Percentiles rank a stretch among this genome's conserved stretches.
phyloP scores from a whole-genome alignment of 768 basidiomycete genomes.

The Boletus reticulatus region DNA sequence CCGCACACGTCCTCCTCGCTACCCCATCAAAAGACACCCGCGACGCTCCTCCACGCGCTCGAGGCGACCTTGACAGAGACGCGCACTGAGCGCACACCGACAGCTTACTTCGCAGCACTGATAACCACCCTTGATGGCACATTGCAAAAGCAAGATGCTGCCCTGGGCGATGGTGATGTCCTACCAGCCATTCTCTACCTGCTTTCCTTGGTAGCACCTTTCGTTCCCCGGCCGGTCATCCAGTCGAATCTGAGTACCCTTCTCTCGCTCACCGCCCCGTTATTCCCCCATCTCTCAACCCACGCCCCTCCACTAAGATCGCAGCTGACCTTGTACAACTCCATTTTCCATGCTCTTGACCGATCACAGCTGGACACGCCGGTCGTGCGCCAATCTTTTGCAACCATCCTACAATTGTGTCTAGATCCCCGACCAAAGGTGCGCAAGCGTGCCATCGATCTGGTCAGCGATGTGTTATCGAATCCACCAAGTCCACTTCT shows the following conservation, averaged over 20 bases:
- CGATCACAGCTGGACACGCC: constrained; percentile 64
- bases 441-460: constrained; percentile 84
- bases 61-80: constrained; percentile 79
- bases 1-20: constrained; percentile 79
- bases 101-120: constrained; percentile 94
- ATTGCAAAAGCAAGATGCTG: constrained; percentile 54
- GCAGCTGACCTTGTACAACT: constrained; percentile 73
- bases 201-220: constrained; percentile 31
- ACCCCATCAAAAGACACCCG: constrained; percentile 88
- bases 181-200: constrained; percentile 34
- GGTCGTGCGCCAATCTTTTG: constrained; percentile 78
- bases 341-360: constrained; percentile 69
- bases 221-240: constrained; percentile 78
- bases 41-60: constrained; percentile 78
- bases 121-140: constrained; percentile 81
- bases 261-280: constrained; percentile 69
- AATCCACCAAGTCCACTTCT: constrained; percentile 74
- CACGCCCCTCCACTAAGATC: constrained; percentile 85
- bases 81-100: constrained; percentile 63
- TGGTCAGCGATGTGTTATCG: constrained; percentile 72
- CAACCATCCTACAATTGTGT: constrained; percentile 77
- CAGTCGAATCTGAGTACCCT: constrained; percentile 71
- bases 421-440: constrained; percentile 93
- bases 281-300: constrained; percentile 64
- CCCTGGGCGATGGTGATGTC: constrained; percentile 71